Evolutionary conservation across 768 basidiomycete genomes (phyloP), one percentile per base, ranked within the genome.

Genomic region (Ramaria sp.): DNA sequence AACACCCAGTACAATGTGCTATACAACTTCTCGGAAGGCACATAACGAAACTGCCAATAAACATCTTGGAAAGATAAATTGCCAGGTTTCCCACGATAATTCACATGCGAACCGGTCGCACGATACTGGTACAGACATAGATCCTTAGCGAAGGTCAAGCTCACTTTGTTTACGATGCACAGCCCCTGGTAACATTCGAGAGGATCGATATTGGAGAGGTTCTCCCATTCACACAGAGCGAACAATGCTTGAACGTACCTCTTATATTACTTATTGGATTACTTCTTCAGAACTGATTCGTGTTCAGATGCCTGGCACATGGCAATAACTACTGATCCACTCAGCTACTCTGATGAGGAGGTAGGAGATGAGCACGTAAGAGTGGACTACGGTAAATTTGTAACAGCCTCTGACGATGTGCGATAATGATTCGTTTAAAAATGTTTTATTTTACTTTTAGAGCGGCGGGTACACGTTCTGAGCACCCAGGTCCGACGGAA

Each of bases 261-360:
- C 20, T 48, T 24, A n/a, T n/a, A n/a, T 48, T 19, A 5, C 22
- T 31, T 9, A 48, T 31, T 6, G 22, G 22, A 4, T 45, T 4
- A 7, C 4, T 4, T 24, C 22, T 6, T 48, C 22, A 48, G 56
- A 4, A 27, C 33, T 33, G n/a, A 34, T 34, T 19, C 27, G 20
- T 51, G 54, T 53, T 55, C 24, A 90, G 88, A 88, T 65, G 82
- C 88, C 15, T 89, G 84, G 84, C 80, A 86, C 63, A 74, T 78
- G 15, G 73, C 83, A 57, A 78, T 74, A 53, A 80, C 77, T 31
- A 78, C 80, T 38, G 88, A 90, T 64, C 83, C 88, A n/a, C 71
- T 89, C 30, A 69, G 75, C 51, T 86, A 88, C 67, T 89, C 88
- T 30, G 88, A 88, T 59, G 84, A 86, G 43, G 84, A 86, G 64